Conservation (phyloP, 768 basidiomycete species). For the Rhizopogon roseolus region DNA sequence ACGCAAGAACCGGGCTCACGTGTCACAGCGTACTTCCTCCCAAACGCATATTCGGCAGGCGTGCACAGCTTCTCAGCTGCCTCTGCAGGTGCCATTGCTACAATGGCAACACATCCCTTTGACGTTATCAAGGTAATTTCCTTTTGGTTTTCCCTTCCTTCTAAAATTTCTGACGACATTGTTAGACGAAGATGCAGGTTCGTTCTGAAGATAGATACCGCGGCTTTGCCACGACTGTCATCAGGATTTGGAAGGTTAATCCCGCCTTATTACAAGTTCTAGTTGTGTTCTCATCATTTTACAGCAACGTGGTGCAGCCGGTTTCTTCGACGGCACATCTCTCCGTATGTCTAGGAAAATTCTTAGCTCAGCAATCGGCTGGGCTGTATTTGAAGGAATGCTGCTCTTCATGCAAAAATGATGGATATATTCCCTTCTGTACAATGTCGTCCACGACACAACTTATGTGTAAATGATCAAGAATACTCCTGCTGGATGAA, state of each 20-base stretch:
- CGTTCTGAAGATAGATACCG: slow-evolving; percentile 74
- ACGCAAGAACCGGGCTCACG: slow-evolving; percentile 4
- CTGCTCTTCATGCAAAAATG: slow-evolving; percentile 50
- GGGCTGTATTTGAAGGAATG: slow-evolving; percentile 85
- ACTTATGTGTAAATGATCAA: slow-evolving; percentile 5
- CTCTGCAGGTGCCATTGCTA: slow-evolving; percentile 79
- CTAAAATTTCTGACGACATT: slow-evolving; percentile 1
- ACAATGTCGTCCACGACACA: not conserved
- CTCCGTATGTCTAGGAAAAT: slow-evolving; percentile 84
- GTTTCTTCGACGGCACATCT: slow-evolving; percentile 85
- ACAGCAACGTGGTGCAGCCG: slow-evolving; percentile 74
- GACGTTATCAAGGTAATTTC: slow-evolving; percentile 83
- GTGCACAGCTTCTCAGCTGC: slow-evolving; percentile 70
- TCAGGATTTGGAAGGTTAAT: slow-evolving; percentile 66
- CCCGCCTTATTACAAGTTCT: not conserved
- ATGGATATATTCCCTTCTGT: slow-evolving; percentile 1
- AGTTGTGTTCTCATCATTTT: slow-evolving; percentile 1
- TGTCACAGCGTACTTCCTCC: slow-evolving; percentile 34
- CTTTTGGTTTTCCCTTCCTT: not conserved
- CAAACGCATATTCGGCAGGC: slow-evolving; percentile 40
- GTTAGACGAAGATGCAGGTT: slow-evolving; percentile 88
- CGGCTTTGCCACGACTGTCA: slow-evolving; percentile 59
- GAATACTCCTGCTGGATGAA: slow-evolving; percentile 84
- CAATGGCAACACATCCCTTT: slow-evolving; percentile 85
- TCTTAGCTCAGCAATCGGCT: slow-evolving; percentile 83